Conservation (phyloP, 176 grass and related monocot species). For the Elymus sibiricus region DNA sequence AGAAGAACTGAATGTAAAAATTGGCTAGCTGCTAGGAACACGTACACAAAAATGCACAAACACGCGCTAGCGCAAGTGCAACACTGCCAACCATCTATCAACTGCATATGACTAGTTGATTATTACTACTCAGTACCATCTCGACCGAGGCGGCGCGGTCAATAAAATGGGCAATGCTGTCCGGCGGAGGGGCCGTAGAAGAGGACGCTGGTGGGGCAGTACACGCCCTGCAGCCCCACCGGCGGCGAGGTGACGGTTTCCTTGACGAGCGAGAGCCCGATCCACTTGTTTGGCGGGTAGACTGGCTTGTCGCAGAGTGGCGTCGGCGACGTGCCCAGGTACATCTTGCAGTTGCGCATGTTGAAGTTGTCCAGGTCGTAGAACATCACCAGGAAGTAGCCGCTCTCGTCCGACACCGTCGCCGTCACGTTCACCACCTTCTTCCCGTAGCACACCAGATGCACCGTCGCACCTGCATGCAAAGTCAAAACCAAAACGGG, state of each 20-base stretch:
- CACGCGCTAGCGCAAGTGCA: neutral
- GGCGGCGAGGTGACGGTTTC: conserved; percentile 33
- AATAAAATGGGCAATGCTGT: conserved; percentile 28
- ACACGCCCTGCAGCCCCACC: conserved; percentile 36
- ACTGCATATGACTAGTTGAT: neutral
- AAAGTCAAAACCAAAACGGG: neutral
- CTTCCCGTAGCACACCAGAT: conserved; percentile 50
- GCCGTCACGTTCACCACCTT: conserved; percentile 50
- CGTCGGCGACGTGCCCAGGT: conserved; percentile 41
- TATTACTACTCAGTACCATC: neutral
- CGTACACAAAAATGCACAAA: neutral
- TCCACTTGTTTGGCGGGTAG: conserved; percentile 46
- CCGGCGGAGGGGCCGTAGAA: conserved; percentile 34
- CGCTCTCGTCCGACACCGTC: conserved; percentile 40
- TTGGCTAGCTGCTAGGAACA: neutral
- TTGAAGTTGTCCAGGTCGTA: conserved; percentile 45
- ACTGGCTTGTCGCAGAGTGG: conserved; percentile 36
- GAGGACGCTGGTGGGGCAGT: conserved; percentile 43
- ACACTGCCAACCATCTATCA: neutral
- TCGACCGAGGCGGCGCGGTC: neutral
- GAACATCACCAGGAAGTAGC: conserved; percentile 53
- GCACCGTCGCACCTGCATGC: conserved; percentile 37
- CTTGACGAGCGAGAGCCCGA: conserved; percentile 41
- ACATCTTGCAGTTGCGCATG: conserved; percentile 41
- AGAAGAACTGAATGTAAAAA: neutral